Evolutionary conservation across 148 eudicot species (phyloP), one percentile per base, ranked within the genome.

Genomic region (Vaccinium macrocarpon): DNA sequence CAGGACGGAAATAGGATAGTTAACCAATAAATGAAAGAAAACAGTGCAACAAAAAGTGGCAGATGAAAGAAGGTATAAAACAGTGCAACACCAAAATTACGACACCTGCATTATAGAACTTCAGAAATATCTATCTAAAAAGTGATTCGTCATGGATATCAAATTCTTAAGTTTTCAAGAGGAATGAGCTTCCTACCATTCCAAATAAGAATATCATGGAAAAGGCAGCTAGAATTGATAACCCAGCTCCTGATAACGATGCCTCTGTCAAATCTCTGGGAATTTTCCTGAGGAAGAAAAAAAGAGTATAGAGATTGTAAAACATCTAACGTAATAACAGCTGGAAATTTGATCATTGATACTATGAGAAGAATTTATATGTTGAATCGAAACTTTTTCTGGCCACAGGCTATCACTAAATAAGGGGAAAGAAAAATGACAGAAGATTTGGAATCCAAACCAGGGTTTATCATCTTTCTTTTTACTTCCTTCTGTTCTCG

Each of bases 261-360:
- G 99, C 99, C 85, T 96, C 99, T 51, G 99, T 96, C 89, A 96
- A 92, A 91, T 96, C 99, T 86, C 99, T 89, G 19, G 99, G 99
- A 88, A 95, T 96, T 90, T 96, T 96, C 89, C 99, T 96, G 98
- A 82, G 38, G 42, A 35, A 56, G 57, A 55, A 6, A 56, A 29
- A 19, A 15, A 35, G 27, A 19, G 72, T 7, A 18, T 8, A 53
- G 21, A 56, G 15, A 56, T 53, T 48, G 81, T 62, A 62, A n/a
- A 79, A 6, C 52, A 64, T 15, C 32, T 16, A 80, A 42, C 29
- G 73, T 3, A 85, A 57, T 13, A 59, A 80, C 21, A 19, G 29
- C 77, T 8, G 11, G 6, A 14, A 6, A 79, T 18, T 32, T 3
- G 81, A 29, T 55, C 0, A 23, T 19, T 4, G 49, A 35, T 56